Evolutionary conservation across 768 basidiomycete species (phyloP).

Genomic region (Rhodotorula taiwanensis): DNA sequence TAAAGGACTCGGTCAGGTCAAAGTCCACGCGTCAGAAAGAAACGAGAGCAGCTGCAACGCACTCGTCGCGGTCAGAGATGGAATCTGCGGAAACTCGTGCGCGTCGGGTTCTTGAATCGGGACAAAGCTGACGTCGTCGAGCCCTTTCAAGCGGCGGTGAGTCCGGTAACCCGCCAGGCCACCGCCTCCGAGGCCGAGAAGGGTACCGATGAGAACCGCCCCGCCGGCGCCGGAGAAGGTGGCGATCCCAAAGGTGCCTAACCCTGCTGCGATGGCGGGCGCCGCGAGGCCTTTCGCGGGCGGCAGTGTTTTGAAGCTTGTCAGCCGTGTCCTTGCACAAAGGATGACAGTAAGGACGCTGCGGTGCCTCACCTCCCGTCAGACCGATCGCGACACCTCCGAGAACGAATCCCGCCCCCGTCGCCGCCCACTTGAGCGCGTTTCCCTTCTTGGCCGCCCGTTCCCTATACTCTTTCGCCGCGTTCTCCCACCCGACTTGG

Average conservation of each 20-base stretch:
- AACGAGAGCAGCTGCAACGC: background rate
- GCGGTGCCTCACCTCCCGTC: conserved; percentile 35
- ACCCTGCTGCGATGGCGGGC: conserved; percentile 35
- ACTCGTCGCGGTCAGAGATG: conserved; percentile 31
- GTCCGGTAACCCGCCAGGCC: conserved; percentile 37
- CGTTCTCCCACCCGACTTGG: conserved; percentile 25
- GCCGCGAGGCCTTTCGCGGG: conserved; percentile 37
- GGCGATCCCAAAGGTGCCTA: conserved; percentile 25
- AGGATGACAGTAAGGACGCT: too few species aligned
- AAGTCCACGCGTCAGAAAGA: background rate
- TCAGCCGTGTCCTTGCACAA: too few species aligned
- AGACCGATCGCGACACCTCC: conserved; percentile 39
- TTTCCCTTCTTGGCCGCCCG: conserved; percentile 28
- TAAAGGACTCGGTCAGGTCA: background rate
- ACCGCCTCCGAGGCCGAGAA: conserved; percentile 39
- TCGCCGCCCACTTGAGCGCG: conserved; percentile 37
- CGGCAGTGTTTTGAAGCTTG: too few species aligned
- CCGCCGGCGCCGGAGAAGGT: conserved; percentile 37
- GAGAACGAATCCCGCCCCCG: conserved; percentile 37
- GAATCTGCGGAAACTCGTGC: conserved; percentile 36
- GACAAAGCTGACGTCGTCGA: conserved; percentile 38
- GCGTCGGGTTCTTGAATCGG: conserved; percentile 26
- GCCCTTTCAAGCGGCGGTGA: conserved; percentile 37
- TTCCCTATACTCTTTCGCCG: conserved; percentile 18
- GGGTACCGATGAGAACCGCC: conserved; percentile 38